Percentiles rank a stretch among this genome's conserved stretches.
Conservation (phyloP, 1,284 basidiomycete species). For the Ustilago cynodontis region DNA sequence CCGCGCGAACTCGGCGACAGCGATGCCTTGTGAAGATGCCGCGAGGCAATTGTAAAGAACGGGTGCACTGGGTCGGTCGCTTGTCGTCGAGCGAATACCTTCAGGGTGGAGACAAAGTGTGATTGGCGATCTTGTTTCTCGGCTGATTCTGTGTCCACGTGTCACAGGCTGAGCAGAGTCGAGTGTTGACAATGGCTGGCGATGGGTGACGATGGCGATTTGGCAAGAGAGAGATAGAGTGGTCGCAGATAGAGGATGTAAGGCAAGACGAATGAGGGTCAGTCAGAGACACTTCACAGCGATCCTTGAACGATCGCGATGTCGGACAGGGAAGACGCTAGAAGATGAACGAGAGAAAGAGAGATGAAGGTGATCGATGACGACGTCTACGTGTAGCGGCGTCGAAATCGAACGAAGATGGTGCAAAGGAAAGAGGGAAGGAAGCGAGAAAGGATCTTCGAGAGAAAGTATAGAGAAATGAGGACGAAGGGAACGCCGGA, state of each 20-base stretch:
- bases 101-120: neutral
- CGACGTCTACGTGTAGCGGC: neutral
- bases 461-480: neutral
- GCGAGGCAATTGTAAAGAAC: neutral
- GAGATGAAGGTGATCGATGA: neutral
- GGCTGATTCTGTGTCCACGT: neutral
- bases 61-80: neutral
- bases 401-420: neutral
- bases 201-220: neutral
- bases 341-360: too few relatives aligned
- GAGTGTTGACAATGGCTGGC: neutral
- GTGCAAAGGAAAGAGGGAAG: neutral
- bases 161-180: neutral
- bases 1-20: neutral
- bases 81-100: neutral
- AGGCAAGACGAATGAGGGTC: neutral
- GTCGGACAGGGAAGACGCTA: neutral
- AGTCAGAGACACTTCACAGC: neutral
- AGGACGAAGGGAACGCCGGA: neutral
- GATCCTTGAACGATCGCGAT: neutral
- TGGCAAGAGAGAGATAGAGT: neutral
- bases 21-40: neutral
- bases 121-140: neutral
- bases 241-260: neutral
- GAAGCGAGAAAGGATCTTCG: neutral